Evolutionary conservation across 2,329 filamentous ascomycete genomes (phyloP), one percentile per base, ranked within the genome.

Genomic region (Colletotrichum gigasporum): DNA sequence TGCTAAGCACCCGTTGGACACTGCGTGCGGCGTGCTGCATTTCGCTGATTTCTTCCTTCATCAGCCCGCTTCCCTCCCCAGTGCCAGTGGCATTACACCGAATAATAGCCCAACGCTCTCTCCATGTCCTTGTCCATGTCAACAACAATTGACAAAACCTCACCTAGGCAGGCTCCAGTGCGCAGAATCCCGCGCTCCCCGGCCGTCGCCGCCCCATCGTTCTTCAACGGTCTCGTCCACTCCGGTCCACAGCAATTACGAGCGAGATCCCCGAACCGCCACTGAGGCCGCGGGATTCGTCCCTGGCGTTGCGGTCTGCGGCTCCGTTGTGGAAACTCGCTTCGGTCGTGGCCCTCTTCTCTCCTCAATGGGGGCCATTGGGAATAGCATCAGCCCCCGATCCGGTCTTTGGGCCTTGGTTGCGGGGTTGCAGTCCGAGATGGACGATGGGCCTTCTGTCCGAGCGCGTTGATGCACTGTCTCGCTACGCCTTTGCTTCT

Each of bases 391-490:
- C 56, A 28, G 28, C 30, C n/a, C n/a, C n/a, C n/a, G n/a, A n/a
- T n/a, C n/a, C n/a, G n/a, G n/a, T 28, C 4, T 22, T 57, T 28
- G 34, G 32, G n/a, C 35, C 11, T 16, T 16, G 24, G 5, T 20
- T 28, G 10, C 14, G 32, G n/a, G 34, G 26, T 32, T 34, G 30
- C 28, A 35, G 52, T 18, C 16, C 14, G 3, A 11, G 20, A 45
- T 26, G 14, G 28, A 34, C 26, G 12, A 51, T 51, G 50, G 50
- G 34, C 39, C 42, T n/a, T n/a, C 28, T 14, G 56, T 50, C 56
- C 42, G 56, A 62, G 56, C 56, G 54, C 18, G 16, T 48, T 41
- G 42, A 58, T 58, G 54, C 54, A 58, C 54, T 58, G 54, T 58
- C 54, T 58, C 44, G 44, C 54, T 58, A 50, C n/a, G n/a, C 34